A percentile compares a stretch with the other conserved stretches of the same genome.
Evolutionary conservation across 1,284 basidiomycete species (phyloP).

Genomic region (Anthracocystis walkeri): DNA sequence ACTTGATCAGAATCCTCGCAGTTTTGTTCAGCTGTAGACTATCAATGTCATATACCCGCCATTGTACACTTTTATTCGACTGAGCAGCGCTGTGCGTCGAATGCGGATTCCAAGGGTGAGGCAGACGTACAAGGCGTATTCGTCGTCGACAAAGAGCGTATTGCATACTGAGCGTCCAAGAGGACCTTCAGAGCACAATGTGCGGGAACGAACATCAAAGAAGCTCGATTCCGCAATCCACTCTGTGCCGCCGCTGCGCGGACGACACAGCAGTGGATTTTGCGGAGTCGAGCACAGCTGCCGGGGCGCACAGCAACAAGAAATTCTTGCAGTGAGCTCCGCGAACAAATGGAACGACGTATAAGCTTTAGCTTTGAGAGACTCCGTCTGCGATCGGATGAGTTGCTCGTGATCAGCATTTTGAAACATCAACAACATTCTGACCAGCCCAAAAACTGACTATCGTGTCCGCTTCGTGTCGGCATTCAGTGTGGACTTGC

Average conservation of each 20-base stretch:
- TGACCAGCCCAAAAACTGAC: background rate
- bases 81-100: background rate
- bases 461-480: background rate
- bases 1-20: background rate
- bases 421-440: background rate
- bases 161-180: background rate
- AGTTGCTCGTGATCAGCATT: background rate
- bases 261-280: background rate
- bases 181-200: background rate
- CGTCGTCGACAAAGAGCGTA: background rate
- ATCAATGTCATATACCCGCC: constrained; percentile 6
- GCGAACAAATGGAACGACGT: background rate
- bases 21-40: constrained; percentile 3
- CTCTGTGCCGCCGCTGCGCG: background rate
- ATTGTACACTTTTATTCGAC: background rate
- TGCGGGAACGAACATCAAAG: background rate
- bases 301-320: background rate
- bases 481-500: background rate
- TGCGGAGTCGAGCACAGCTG: background rate
- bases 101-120: background rate
- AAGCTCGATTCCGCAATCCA: background rate
- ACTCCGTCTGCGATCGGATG: background rate
- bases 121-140: background rate
- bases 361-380: background rate
- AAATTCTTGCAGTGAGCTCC: background rate